Evolutionary conservation across 2,329 filamentous ascomycete species (phyloP), one percentile per base, ranked within the genome.

Genomic region (Phialemoniopsis sp.): DNA sequence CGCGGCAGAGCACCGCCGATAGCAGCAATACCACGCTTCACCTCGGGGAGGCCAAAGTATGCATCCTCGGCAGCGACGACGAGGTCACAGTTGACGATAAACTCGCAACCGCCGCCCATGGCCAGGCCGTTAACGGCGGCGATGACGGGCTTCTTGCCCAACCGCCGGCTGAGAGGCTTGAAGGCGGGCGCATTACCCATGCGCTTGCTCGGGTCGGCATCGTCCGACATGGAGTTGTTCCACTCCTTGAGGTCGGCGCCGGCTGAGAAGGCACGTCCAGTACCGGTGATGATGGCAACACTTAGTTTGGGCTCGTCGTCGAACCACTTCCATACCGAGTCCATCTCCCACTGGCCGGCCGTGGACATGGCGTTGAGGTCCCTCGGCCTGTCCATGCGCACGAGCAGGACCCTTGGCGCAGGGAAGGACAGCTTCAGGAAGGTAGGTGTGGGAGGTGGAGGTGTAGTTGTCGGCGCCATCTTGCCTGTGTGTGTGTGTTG

Each of bases 1-100:
- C 86, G 71, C 19, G 85, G 82, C 37, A 89, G 63, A 13, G 78
- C 83, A 7, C 86, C 86, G 2, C 84, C 85, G 2, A 86, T 70
- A 29, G 86, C 78, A 9, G 83, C 77, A 13, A 89, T 82, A 8
- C 86, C 85, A 34, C 82, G 73, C 46, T 76, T 80, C 5, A 82
- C 82, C 61, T 89, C 86, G 2, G 85, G 84, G 29, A 83, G 59
- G 5, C 65, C 69, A 49, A 84, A 82, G 21, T 60, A 62, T 1
- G 78, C 77, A 13, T 59, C 59, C 1, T 64, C 52, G 8, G 71
- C 64, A 8, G 77, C 77, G 19, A 83, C 57, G 5, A 80, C 70
- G 21, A 84, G 65, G 57, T 85, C 80, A 46, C 68, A 72, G 53
- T 81, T 80, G 9, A 76, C 63, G 8, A 73, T 64, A 55, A 82